phyloP scores from a whole-genome alignment of 257 asterid species.

The Solanum arcanum region DNA sequence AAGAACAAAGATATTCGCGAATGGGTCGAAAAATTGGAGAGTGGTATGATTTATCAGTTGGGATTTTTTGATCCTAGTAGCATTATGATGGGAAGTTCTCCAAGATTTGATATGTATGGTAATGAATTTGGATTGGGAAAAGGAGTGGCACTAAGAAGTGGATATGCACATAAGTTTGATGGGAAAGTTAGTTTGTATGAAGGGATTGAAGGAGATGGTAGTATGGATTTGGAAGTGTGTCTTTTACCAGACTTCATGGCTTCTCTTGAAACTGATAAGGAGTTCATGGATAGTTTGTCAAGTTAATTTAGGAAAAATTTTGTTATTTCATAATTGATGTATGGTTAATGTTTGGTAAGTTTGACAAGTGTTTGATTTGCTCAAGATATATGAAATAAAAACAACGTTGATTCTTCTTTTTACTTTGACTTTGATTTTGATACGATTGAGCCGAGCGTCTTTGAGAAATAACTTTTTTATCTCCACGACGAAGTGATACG shows the following conservation, averaged over 20 bases:
- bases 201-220: slow-evolving; percentile 15
- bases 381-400: background rate
- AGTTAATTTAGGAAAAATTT: background rate
- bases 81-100: slow-evolving; percentile 19
- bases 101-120: slow-evolving; percentile 19
- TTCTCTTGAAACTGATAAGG: slow-evolving; percentile 16
- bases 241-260: slow-evolving; percentile 14
- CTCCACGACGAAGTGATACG: background rate
- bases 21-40: slow-evolving; percentile 1
- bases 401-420: background rate
- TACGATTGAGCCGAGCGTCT: background rate
- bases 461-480: accelerated
- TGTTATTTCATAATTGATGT: background rate
- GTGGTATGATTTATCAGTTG: background rate
- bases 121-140: slow-evolving; percentile 28
- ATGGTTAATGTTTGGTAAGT: background rate
- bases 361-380: background rate
- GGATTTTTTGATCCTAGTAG: slow-evolving; percentile 11
- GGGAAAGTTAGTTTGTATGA: slow-evolving; percentile 14
- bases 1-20: background rate
- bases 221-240: slow-evolving; percentile 26
- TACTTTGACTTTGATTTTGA: background rate
- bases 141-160: slow-evolving; percentile 23
- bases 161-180: slow-evolving; percentile 18
- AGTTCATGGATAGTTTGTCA: slow-evolving; percentile 6